phyloP scores from a whole-genome alignment of 1,139 yeast species.

The Suhomyces anneliseae region DNA sequence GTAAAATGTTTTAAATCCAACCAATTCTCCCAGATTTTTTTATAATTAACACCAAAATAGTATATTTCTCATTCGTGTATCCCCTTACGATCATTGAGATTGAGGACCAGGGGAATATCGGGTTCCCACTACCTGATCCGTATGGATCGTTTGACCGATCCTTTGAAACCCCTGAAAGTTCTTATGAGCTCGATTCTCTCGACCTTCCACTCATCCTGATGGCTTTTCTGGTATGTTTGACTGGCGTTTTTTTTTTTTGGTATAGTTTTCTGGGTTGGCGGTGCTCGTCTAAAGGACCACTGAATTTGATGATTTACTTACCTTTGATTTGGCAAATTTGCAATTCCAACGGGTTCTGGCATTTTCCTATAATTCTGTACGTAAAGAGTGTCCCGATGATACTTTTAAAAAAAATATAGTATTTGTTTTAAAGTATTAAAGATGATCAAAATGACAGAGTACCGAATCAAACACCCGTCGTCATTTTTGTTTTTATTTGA shows the following conservation, averaged over 20 bases:
- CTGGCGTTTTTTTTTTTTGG: too few relatives aligned
- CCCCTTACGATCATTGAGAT: too few relatives aligned
- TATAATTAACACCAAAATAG: too few relatives aligned
- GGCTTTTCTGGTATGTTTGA: too few relatives aligned
- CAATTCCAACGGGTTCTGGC: slow-evolving; percentile 72
- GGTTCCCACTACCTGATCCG: too few relatives aligned
- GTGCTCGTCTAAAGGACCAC: neutral
- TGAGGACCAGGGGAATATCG: too few relatives aligned
- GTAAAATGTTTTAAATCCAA: slow-evolving; percentile 8
- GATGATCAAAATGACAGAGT: slow-evolving; percentile 3
- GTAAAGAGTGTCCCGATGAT: neutral
- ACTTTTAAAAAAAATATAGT: neutral
- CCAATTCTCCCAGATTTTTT: too few relatives aligned
- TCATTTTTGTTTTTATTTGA: slow-evolving; percentile 9
- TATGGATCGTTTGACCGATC: too few relatives aligned
- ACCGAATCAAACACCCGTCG: slow-evolving; percentile 7
- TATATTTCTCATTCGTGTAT: too few relatives aligned
- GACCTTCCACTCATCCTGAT: too few relatives aligned
- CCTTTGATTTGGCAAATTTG: slow-evolving; percentile 92
- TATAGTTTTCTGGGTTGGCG: neutral
- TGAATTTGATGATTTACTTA: slow-evolving; percentile 19
- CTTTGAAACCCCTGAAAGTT: too few relatives aligned
- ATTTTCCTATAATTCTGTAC: slow-evolving; percentile 6
- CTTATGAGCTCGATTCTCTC: too few relatives aligned
- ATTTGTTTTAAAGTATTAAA: neutral